Evolutionary conservation across 305 asterid species (phyloP), one percentile per base, ranked within the genome.

Genomic region (Fraxinus latifolia): DNA sequence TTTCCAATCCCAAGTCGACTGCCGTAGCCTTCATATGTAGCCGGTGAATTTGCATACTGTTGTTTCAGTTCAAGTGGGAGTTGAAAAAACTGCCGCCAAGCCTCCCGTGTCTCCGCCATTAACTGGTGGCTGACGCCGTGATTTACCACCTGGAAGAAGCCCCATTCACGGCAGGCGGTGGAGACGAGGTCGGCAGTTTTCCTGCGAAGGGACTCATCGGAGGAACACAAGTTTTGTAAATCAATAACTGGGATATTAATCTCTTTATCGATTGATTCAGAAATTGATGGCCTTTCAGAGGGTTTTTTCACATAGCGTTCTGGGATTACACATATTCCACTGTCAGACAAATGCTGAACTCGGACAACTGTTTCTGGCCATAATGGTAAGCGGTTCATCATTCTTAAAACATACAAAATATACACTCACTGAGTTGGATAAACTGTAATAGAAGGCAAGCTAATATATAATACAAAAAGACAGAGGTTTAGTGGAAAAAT

Each of bases 1-100:
- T 87, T 89, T 80, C 81, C 86, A 21, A 89, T 84, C n/a, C 91
- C 91, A 1, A 89, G 82, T 5, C 91, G 78, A 58, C 91, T 89
- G 1, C 91, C 91, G 32, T 88, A 88, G 0, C 91, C 91, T 33
- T 86, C 91, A 12, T 89, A 89, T 0, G 90, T 87, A 1, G 21
- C 47, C 25, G 91, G 90, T 1, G 90, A 87, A 60, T 89, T 89
- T 0, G 90, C 82, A 27, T 82, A 87, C 1, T 32, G 81, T 12
- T 85, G 90, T 29, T 89, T 87, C 80, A 77, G 72, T 11, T 85
- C 88, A 19, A 79, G 17, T 11, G 91, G 90, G 19, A 83, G 88
- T 19, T 81, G 87, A 55, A 89, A 89, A 44, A 89, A 89, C 58
- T 80, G 84, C 3, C 83, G 87, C 91, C 91, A 87, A 44, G 80